Evolutionary conservation across 139 green algal species (phyloP).

Genomic region (Pleodorina starrii): DNA sequence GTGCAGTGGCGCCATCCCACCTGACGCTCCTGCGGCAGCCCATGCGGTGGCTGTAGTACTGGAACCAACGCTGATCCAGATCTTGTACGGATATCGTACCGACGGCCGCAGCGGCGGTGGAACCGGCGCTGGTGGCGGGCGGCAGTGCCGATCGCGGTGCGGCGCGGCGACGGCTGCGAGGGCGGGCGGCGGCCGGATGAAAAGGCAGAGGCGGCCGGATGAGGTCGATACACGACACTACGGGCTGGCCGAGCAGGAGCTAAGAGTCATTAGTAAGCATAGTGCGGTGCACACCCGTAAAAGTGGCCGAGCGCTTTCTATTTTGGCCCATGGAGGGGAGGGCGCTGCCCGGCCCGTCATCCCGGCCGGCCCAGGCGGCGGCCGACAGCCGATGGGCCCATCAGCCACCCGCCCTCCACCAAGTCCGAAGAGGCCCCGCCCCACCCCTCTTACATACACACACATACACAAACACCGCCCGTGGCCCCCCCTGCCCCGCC

Average conservation of each 20-base stretch:
- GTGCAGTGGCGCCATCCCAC: background rate
- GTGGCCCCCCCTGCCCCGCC: background rate
- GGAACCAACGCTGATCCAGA: slow-evolving; percentile 16
- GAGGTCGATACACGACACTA: background rate
- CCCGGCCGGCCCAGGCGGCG: no score
- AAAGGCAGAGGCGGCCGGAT: background rate
- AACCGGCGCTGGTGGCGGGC: background rate
- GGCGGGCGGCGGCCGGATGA: background rate
- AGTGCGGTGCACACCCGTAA: background rate
- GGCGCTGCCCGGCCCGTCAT: background rate
- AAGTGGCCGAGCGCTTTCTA: background rate
- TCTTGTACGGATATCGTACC: background rate
- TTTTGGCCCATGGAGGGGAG: background rate
- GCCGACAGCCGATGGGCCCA: no score
- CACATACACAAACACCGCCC: background rate
- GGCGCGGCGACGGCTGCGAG: background rate
- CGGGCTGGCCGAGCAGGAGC: background rate
- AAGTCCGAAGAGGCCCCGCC: background rate
- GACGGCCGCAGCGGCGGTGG: background rate
- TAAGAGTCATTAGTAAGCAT: background rate
- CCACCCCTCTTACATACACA: background rate
- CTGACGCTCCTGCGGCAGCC: slow-evolving; percentile 3
- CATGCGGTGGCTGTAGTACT: slow-evolving; percentile 28
- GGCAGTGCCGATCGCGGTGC: background rate
- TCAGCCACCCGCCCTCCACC: background rate